phyloP scores from a whole-genome alignment of 805 yeast species.

The Saturnispora saitoi region DNA sequence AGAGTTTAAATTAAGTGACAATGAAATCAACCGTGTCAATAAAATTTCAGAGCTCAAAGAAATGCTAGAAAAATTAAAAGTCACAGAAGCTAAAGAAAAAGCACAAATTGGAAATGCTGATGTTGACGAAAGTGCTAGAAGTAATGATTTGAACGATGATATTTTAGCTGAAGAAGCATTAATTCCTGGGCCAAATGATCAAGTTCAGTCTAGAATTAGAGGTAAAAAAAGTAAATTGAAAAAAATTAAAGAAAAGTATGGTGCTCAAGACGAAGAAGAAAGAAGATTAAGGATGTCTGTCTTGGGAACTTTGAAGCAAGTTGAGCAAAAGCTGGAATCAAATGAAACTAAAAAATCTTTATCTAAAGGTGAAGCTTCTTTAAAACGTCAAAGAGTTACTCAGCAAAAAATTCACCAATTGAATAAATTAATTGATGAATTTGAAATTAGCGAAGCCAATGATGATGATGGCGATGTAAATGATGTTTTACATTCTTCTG shows the following conservation, averaged over 20 bases:
- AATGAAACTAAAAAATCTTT: conserved; percentile 5
- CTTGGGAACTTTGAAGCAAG: conserved; percentile 71
- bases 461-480: conserved; percentile 16
- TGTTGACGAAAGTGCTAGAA: conserved; percentile 13
- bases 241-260: conserved; percentile 76
- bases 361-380: conserved; percentile 10
- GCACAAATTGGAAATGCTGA: not conserved
- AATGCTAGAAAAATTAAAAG: conserved; percentile 25
- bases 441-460: conserved; percentile 17
- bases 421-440: conserved; percentile 25
- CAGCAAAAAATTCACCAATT: conserved; percentile 27
- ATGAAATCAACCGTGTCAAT: conserved; percentile 18
- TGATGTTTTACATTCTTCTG: conserved; percentile 12
- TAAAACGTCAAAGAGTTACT: conserved; percentile 19
- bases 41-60: conserved; percentile 25
- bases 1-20: conserved; percentile 25
- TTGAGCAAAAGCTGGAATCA: conserved; percentile 21
- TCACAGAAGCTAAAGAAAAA: conserved; percentile 6
- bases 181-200: conserved; percentile 16
- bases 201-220: conserved; percentile 42
- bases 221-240: conserved; percentile 82
- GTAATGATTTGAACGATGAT: not conserved
- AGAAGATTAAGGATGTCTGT: conserved; percentile 65
- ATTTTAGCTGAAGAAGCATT: not conserved
- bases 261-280: conserved; percentile 89